Evolutionary conservation across 495 filamentous ascomycete genomes (phyloP), one percentile per base, ranked within the genome.

Genomic region (Hypoxylon crocopeplum): DNA sequence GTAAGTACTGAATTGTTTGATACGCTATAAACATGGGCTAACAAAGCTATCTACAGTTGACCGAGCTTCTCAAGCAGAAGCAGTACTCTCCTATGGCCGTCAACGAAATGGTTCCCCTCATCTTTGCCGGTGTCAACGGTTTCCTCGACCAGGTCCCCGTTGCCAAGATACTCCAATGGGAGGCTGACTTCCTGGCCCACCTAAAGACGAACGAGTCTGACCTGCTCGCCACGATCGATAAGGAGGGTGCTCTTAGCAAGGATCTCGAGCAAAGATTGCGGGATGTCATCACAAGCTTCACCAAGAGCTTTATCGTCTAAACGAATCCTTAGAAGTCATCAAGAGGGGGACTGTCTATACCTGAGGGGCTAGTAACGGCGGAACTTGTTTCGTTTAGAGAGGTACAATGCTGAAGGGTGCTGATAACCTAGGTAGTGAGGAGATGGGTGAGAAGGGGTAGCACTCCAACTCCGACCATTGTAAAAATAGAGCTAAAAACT

Each of bases 41-140:
- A 81, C 59, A 27, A 52, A 15, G 5, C 32, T 36, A 34, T 64
- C 37, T 77, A 64, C 69, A 84, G 82, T 82, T 85, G 72, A 97
- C 92, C 64, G 92, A 97, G 85, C 90, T 97, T 67, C 91, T 97
- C 72, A 98, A 97, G 89, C 94, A 98, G 85, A 97, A 97, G 89
- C 94, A 98, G 83, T 98, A 98, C 86, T 87, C 86, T 30, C 94
- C 94, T 69, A 98, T 98, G 94, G 90, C 91, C 69, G 94, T 98
- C 68, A 90, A 93, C 83, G 94, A 98, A 81, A 97, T 98, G 92
- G 94, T 98, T 82, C 94, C 94, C 62, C 87, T 98, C 60, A 98
- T 98, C 84, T 98, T 88, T 81, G 94, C 94, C 69, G 94, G 94
- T 93, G 91, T 98, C 78, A 98, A 98, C 78, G 94, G 94, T 80